These are phyloP conservation scores for Betula pendula DNA, from an alignment of 306 rosid species.

Conservation along the genomic window DNA sequence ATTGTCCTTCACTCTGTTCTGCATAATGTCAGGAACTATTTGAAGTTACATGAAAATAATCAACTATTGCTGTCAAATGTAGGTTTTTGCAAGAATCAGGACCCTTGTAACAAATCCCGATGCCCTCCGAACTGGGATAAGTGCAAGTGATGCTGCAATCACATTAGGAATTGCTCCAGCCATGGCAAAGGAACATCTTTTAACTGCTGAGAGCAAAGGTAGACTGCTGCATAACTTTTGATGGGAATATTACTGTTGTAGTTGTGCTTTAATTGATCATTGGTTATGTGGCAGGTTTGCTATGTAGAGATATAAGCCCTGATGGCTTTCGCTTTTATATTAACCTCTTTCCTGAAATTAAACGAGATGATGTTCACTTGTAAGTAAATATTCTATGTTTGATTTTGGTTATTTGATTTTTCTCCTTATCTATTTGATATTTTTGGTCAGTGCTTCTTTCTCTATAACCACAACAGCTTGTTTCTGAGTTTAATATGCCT, in stretches of 20 bases:
- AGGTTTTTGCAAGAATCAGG: slow-evolving; percentile 84
- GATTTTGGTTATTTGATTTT: not conserved
- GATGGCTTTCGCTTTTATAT: slow-evolving; percentile 88
- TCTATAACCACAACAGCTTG: not conserved
- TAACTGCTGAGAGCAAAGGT: slow-evolving; percentile 93
- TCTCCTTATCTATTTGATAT: not conserved
- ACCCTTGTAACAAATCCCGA: slow-evolving; percentile 69
- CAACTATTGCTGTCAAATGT: slow-evolving; percentile 20
- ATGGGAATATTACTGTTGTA: slow-evolving; percentile 5
- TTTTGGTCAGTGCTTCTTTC: not conserved
- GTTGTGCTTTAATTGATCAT: slow-evolving; percentile 21
- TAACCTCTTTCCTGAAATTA: slow-evolving; percentile 70
- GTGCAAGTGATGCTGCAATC: slow-evolving; percentile 95
- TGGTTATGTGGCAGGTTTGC: slow-evolving; percentile 61
- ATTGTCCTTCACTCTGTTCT: slow-evolving; percentile 17
- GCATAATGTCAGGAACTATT: slow-evolving; percentile 5
- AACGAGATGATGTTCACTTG: slow-evolving; percentile 57
- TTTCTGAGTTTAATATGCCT: not conserved
- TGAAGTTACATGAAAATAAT: slow-evolving; percentile 27
- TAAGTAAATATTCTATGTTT: slow-evolving; percentile 50
- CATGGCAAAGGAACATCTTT: slow-evolving; percentile 98
- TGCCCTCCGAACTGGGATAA: slow-evolving; percentile 76
- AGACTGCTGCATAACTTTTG: slow-evolving; percentile 19
- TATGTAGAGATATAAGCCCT: slow-evolving; percentile 92
- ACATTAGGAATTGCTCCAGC: slow-evolving; percentile 90